Evolutionary conservation across 495 filamentous ascomycete genomes (phyloP), one percentile per base, ranked within the genome.

Genomic region (Hypomontagnella submonticulosa): DNA sequence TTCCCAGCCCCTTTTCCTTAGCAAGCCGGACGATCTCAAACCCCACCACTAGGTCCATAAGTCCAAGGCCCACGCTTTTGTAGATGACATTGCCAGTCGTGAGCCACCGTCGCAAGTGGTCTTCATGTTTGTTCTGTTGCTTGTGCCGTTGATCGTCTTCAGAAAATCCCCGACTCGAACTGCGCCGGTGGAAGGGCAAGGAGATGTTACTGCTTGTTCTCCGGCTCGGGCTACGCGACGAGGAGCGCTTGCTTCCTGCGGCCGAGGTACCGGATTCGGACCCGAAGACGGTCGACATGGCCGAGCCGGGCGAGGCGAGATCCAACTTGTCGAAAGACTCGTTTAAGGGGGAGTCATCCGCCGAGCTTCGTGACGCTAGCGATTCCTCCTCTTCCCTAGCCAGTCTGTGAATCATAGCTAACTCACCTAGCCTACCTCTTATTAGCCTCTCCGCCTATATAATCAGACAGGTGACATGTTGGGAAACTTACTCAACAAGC

Each of bases 41-140:
- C 10, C 92, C 93, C 27, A 92, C 85, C 11, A 85, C 83, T 30
- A 95, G 74, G 73, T 95, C 91, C 91, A 95, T 93, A 64, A 93
- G 66, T 0, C 90, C 91, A 42, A 93, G 65, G 1, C 91, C 91
- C 7, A 95, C 91, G 67, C 86, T 88, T 80, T 94, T 94, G 71
- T 91, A 95, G 18, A 95, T 87, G 33, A 96, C 91, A 77, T 96
- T 97, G 1, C 94, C 94, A 18, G 77, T 82, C 54, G 87, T 80
- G 59, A 96, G 74, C 91, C 92, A 95, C 16, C 87, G 81, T 48
- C 80, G 78, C 73, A 92, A 69, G 18, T 85, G 84, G 36, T 85
- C 79, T 41, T 89, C 82, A 27, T 72, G 60, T 8, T 30, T 52
- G 76, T 55, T 53, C 63, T 47, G 76, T 73, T 59, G 64, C 19